Conservation (phyloP, 331 rosid species). For the Arachis monticola region DNA sequence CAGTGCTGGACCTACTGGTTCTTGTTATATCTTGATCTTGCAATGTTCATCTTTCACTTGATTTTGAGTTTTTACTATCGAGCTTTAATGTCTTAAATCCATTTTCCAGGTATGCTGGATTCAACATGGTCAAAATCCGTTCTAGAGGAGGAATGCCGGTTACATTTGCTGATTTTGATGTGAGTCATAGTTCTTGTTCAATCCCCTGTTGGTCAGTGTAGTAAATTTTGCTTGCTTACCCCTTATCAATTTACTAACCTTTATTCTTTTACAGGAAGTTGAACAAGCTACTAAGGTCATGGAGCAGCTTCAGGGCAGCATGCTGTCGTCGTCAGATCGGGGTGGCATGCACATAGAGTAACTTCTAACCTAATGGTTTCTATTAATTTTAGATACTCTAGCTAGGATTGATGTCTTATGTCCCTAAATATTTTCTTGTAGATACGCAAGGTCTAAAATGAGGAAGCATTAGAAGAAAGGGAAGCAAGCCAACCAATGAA, state of each 20-base stretch:
- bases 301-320: constrained; percentile 72
- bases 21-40: constrained; percentile 21
- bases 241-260: constrained; percentile 15
- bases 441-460: constrained; percentile 96
- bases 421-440: constrained; percentile 38
- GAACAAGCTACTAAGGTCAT: constrained; percentile 79
- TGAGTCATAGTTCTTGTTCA: constrained; percentile 36
- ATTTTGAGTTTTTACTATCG: constrained; percentile 12
- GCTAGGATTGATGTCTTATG: neutral
- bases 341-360: constrained; percentile 82
- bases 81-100: constrained; percentile 37
- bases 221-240: neutral
- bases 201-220: neutral
- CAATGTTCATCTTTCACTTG: constrained; percentile 35
- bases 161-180: constrained; percentile 97
- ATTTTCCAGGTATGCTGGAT: constrained; percentile 72
- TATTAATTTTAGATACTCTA: constrained; percentile 1
- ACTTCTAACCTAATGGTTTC: constrained; percentile 14
- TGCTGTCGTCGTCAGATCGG: constrained; percentile 82
- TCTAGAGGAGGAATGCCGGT: constrained; percentile 99
- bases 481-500: constrained; percentile 5
- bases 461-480: constrained; percentile 61
- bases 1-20: constrained; percentile 20
- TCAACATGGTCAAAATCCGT: constrained; percentile 84
- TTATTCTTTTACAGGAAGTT: constrained; percentile 57